phyloP scores from a whole-genome alignment of 352 stramenopile species.

The Globisporangium ultimum region DNA sequence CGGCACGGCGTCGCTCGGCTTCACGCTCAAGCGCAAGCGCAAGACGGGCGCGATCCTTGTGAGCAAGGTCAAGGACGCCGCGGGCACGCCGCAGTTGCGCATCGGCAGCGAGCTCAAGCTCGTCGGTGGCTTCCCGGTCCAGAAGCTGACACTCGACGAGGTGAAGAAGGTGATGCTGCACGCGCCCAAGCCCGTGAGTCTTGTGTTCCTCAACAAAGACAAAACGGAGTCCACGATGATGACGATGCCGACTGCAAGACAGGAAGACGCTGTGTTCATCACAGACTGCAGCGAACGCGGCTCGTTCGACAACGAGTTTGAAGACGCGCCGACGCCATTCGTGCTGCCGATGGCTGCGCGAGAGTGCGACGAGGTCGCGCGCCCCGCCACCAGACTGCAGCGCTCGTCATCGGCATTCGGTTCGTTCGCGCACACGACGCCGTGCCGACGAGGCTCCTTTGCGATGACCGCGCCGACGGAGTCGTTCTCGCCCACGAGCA shows the following conservation, averaged over 20 bases:
- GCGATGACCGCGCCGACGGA: slow-evolving; percentile 6
- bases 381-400: slow-evolving; percentile 1
- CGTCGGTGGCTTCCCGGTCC: slow-evolving; percentile 69
- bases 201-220: slow-evolving; percentile 72
- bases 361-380: background rate
- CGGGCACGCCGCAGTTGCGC: slow-evolving; percentile 29
- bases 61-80: slow-evolving; percentile 40
- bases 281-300: slow-evolving; percentile 26
- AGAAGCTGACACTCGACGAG: slow-evolving; percentile 60
- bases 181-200: slow-evolving; percentile 70
- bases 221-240: slow-evolving; percentile 16
- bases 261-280: slow-evolving; percentile 31
- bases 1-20: slow-evolving; percentile 43
- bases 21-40: slow-evolving; percentile 77
- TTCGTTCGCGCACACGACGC: background rate
- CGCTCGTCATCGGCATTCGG: slow-evolving; percentile 11
- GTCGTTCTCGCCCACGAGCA: slow-evolving; percentile 13
- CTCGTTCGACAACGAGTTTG: slow-evolving; percentile 38
- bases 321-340: background rate
- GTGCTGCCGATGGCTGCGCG: background rate
- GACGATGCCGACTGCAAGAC: slow-evolving; percentile 4
- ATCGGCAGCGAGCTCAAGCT: slow-evolving; percentile 73
- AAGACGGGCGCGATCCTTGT: slow-evolving; percentile 63
- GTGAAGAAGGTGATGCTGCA: slow-evolving; percentile 80
- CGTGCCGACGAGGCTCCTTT: background rate